Evolutionary conservation across 805 yeast genomes (phyloP).

Genomic region (Yarrowia divulgata): DNA sequence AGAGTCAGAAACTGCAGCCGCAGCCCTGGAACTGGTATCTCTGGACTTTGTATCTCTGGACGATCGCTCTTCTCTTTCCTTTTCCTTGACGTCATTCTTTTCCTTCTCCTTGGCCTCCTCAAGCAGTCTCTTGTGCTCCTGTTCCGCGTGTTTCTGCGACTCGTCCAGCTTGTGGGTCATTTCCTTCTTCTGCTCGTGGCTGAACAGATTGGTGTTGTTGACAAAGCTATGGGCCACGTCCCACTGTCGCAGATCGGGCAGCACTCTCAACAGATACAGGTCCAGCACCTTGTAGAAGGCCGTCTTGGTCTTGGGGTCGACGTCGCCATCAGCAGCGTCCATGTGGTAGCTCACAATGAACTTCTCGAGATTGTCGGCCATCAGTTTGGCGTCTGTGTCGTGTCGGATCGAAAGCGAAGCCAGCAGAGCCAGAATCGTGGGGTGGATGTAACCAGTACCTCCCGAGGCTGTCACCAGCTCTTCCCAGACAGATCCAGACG

Average conservation of each 20-base stretch:
- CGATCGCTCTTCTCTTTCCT: background rate
- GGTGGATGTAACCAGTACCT: constrained; percentile 23
- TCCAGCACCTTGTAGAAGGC: constrained; percentile 38
- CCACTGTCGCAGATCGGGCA: constrained; percentile 31
- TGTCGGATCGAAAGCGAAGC: constrained; percentile 27
- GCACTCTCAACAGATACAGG: constrained; percentile 33
- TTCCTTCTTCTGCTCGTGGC: constrained; percentile 28
- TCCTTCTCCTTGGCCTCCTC: constrained; percentile 24
- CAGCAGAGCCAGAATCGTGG: constrained; percentile 14
- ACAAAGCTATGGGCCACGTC: constrained; percentile 36
- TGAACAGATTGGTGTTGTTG: constrained; percentile 11
- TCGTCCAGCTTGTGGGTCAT: constrained; percentile 23
- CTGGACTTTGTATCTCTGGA: constrained; percentile 14
- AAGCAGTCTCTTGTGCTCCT: constrained; percentile 8
- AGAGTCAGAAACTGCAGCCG: background rate
- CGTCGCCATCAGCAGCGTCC: background rate
- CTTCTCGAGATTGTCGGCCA: constrained; percentile 31
- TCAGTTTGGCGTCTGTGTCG: constrained; percentile 27
- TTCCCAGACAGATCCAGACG: constrained; percentile 22
- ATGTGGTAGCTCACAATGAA: constrained; percentile 19
- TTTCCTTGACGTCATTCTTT: constrained; percentile 12
- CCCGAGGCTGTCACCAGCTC: constrained; percentile 33
- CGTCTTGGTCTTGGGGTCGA: constrained; percentile 18
- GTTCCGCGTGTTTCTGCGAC: constrained; percentile 9
- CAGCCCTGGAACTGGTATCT: background rate